Conservation (phyloP, 768 basidiomycete genomes). For the Russula abietina region DNA sequence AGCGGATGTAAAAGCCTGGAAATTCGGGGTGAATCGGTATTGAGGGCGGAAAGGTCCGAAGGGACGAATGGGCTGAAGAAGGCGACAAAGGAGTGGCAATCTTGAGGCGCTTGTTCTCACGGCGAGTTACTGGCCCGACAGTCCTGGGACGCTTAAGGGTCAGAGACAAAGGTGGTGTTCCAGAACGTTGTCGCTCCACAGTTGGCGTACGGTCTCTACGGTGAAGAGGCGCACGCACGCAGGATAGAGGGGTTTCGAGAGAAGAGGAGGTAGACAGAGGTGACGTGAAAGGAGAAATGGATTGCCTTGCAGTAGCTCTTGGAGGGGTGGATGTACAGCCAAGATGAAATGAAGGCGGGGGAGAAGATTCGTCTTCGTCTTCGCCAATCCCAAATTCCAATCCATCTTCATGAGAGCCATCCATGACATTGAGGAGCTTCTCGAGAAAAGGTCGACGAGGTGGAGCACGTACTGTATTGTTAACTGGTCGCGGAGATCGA, state of each 20-base stretch:
- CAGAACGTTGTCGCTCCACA: not conserved
- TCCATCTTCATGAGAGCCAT: slow-evolving; percentile 20
- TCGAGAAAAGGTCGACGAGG: slow-evolving; percentile 9
- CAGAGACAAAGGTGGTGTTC: not conserved
- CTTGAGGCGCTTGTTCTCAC: not conserved
- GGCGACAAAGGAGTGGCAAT: not conserved
- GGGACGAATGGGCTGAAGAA: slow-evolving; percentile 28
- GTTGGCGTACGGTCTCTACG: not conserved
- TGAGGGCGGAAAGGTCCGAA: slow-evolving; percentile 46
- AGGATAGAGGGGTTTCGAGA: slow-evolving; percentile 20
- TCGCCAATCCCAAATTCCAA: not conserved
- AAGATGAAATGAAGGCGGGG: slow-evolving; percentile 13
- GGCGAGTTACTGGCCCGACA: not conserved
- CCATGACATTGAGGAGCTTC: slow-evolving; percentile 15
- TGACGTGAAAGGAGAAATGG: slow-evolving; percentile 20
- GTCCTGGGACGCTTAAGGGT: slow-evolving; percentile 9
- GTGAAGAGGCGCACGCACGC: not conserved
- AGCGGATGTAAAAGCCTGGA: slow-evolving; percentile 63
- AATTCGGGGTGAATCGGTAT: slow-evolving; percentile 46
- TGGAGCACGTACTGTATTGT: not conserved
- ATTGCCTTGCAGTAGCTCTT: slow-evolving; percentile 16
- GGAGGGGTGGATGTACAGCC: slow-evolving; percentile 20
- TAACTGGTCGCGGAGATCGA: slow-evolving; percentile 4
- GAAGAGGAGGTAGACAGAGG: slow-evolving; percentile 17
- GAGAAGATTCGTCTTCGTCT: slow-evolving; percentile 18